Percentiles rank a stretch among this genome's conserved stretches.
These are phyloP conservation scores for Rauvolfia tetraphylla DNA, from an alignment of 257 asterid genomes.

Conservation along the genomic window DNA sequence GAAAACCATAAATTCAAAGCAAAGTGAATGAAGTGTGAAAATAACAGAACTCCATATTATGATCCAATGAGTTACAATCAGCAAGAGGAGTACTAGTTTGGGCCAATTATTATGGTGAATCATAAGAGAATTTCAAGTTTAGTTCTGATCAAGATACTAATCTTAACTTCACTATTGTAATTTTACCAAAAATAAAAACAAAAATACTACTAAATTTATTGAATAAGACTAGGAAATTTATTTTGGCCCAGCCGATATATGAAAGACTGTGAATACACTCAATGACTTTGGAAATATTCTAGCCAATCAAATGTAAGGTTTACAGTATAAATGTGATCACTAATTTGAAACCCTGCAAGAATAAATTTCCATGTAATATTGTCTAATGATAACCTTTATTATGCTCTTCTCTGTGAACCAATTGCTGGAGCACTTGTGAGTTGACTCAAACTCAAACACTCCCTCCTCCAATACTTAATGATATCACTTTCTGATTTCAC, in stretches of 20 bases:
- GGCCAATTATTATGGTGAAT: neutral
- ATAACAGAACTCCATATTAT: neutral
- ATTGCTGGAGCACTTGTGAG: neutral
- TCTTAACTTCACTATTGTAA: neutral
- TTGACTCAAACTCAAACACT: neutral
- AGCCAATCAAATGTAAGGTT: neutral
- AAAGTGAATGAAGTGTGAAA: neutral
- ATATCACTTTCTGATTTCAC: neutral
- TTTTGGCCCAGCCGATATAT: neutral
- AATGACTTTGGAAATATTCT: no score
- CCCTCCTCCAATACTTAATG: neutral
- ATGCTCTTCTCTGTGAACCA: neutral
- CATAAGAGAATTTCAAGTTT: neutral
- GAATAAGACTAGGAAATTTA: neutral
- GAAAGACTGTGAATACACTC: neutral
- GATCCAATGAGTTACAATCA: neutral
- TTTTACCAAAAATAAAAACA: neutral
- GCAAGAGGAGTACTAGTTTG: neutral
- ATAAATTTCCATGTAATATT: neutral
- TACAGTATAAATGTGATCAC: neutral
- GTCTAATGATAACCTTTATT: neutral
- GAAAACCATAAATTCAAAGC: conserved; percentile 19
- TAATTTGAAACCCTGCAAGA: neutral
- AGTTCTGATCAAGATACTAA: conserved; percentile 1
- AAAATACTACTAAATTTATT: neutral